phyloP scores from a whole-genome alignment of 192 early-diverging fungal species.

The Backusella sp. region DNA sequence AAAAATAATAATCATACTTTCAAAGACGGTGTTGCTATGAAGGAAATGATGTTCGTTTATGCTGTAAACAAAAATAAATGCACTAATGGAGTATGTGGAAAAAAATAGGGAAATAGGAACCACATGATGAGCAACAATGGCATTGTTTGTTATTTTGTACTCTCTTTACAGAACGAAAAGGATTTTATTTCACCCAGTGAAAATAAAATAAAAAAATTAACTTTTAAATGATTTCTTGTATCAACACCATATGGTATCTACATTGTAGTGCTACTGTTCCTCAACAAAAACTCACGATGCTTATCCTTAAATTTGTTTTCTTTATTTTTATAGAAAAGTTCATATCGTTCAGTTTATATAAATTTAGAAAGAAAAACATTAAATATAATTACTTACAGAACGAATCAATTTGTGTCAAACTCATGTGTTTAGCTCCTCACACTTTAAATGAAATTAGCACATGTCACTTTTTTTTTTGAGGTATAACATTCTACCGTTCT shows the following conservation, averaged over 20 bases:
- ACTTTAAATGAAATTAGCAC: background rate
- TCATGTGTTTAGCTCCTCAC: background rate
- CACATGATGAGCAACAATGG: background rate
- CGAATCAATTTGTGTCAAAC: background rate
- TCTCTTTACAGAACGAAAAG: background rate
- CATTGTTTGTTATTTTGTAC: background rate
- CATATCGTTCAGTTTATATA: background rate
- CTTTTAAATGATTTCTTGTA: background rate
- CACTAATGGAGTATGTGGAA: background rate
- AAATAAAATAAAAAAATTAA: background rate
- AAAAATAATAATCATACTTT: background rate
- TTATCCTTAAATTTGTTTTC: background rate
- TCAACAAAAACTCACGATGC: background rate
- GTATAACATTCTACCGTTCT: background rate
- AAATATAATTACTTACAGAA: background rate
- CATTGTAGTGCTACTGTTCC: background rate
- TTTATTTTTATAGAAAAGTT: background rate
- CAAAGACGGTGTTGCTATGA: background rate
- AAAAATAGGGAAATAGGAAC: background rate
- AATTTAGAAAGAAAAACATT: background rate
- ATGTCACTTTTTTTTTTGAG: background rate
- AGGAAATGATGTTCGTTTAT: background rate
- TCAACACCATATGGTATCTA: background rate
- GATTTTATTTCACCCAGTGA: background rate
- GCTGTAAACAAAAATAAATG: background rate